Evolutionary conservation across 768 basidiomycete species (phyloP).

Genomic region (Lanmaoa rubissima): DNA sequence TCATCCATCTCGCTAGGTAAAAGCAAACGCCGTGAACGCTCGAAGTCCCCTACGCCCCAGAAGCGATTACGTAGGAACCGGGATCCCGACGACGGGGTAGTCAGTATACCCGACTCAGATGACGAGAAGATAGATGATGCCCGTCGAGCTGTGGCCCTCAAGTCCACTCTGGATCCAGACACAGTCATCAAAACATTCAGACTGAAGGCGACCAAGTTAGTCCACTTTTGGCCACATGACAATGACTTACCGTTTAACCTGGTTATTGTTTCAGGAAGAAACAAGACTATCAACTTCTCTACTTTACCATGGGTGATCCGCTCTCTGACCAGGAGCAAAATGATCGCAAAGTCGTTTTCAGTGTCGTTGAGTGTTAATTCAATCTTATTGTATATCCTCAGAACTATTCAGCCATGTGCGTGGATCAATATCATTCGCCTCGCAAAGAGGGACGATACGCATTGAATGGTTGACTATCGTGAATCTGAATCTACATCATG

Average conservation of each 20-base stretch:
- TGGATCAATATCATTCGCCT: not conserved
- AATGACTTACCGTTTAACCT: not conserved
- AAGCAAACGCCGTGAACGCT: slow-evolving; percentile 23
- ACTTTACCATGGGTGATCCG: slow-evolving; percentile 70
- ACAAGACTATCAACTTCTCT: slow-evolving; percentile 77
- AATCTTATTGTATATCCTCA: not conserved
- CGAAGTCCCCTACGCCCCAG: slow-evolving; percentile 18
- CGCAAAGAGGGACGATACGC: not conserved
- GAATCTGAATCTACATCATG: slow-evolving; percentile 19
- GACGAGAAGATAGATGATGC: slow-evolving; percentile 6
- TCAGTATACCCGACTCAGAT: slow-evolving; percentile 23
- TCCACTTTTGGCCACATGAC: slow-evolving; percentile 4
- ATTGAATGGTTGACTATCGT: not conserved
- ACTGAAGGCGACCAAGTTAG: slow-evolving; percentile 44
- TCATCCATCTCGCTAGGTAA: slow-evolving; percentile 10
- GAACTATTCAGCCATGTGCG: not conserved
- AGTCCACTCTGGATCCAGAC: slow-evolving; percentile 26
- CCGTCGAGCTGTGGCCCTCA: not conserved
- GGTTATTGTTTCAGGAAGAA: slow-evolving; percentile 22
- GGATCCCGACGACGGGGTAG: slow-evolving; percentile 28
- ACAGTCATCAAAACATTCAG: slow-evolving; percentile 49
- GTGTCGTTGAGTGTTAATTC: slow-evolving; percentile 37
- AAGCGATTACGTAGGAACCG: slow-evolving; percentile 29
- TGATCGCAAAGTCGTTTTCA: slow-evolving; percentile 51
- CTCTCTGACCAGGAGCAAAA: slow-evolving; percentile 53